phyloP scores from a whole-genome alignment of 1,284 basidiomycete species.

The Volvariella surrecta region DNA sequence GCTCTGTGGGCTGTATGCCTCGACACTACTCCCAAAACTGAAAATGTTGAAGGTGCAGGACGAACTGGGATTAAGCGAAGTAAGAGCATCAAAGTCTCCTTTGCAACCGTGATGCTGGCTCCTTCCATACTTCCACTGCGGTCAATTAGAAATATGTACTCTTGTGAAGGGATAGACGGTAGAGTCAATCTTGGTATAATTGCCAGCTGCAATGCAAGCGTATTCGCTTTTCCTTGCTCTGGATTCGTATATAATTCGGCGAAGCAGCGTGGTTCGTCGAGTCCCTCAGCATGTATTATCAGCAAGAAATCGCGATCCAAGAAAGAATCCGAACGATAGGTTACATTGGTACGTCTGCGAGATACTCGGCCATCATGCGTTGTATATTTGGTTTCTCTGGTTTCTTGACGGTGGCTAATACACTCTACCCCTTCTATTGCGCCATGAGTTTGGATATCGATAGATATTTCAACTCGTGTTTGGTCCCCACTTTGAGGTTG shows the following conservation, averaged over 20 bases:
- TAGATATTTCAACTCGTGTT: conserved; percentile 16
- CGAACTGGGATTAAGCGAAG: conserved; percentile 29
- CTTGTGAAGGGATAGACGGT: conserved; percentile 26
- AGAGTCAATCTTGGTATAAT: conserved; percentile 41
- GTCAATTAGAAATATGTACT: conserved; percentile 40
- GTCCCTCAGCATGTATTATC: conserved; percentile 30
- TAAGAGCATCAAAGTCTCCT: conserved; percentile 27
- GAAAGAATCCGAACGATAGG: conserved; percentile 28
- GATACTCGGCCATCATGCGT: conserved; percentile 25
- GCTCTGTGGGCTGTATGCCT: conserved; percentile 28
- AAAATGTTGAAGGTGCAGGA: conserved; percentile 40
- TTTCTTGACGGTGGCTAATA: conserved; percentile 29
- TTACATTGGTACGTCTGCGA: conserved; percentile 29
- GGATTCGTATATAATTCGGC: conserved; percentile 30
- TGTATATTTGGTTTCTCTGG: conserved; percentile 22
- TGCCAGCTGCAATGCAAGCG: conserved; percentile 41
- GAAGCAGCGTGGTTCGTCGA: conserved; percentile 47
- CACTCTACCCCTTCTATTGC: conserved; percentile 27
- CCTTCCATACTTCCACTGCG: conserved; percentile 36
- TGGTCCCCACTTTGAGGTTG: conserved; percentile 27
- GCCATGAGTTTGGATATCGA: conserved; percentile 39
- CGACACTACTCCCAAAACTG: conserved; percentile 30
- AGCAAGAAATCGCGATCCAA: conserved; percentile 38
- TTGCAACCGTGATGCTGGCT: conserved; percentile 29
- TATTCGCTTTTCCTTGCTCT: conserved; percentile 12